Conservation (phyloP, 2,329 filamentous ascomycete species). For the Pseudogymnoascus sp. region DNA sequence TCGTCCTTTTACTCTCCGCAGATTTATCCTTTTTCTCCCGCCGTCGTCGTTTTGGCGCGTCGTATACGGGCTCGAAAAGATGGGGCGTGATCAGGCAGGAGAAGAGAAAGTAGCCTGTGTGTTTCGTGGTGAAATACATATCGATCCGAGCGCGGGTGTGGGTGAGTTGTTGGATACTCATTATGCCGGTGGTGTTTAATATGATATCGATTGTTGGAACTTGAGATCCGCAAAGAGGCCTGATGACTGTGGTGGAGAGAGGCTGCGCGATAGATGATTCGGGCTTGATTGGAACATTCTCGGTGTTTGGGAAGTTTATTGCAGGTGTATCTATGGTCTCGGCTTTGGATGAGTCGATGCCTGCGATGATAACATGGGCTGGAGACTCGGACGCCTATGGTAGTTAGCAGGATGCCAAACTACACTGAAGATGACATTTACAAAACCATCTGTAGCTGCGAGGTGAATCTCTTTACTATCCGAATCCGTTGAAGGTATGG, state of each 20-base stretch:
- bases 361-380: background rate
- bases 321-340: background rate
- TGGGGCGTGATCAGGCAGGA: background rate
- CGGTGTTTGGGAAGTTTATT: background rate
- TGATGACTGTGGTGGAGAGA: background rate
- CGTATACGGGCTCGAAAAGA: background rate
- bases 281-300: background rate
- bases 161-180: background rate
- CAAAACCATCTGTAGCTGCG: background rate
- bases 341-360: conserved; percentile 16
- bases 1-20: background rate
- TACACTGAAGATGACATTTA: background rate
- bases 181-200: background rate
- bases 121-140: background rate
- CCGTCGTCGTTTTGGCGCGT: background rate
- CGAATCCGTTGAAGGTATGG: background rate
- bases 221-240: background rate
- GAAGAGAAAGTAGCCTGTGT: background rate
- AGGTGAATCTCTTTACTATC: background rate
- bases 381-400: background rate
- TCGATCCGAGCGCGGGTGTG: background rate
- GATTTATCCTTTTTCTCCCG: background rate
- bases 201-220: background rate
- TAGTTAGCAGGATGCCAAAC: background rate
- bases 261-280: background rate